Base-by-base conservation (phyloP, 2,329 filamentous ascomycete species). In the Colletotrichum caudatum region DNA sequence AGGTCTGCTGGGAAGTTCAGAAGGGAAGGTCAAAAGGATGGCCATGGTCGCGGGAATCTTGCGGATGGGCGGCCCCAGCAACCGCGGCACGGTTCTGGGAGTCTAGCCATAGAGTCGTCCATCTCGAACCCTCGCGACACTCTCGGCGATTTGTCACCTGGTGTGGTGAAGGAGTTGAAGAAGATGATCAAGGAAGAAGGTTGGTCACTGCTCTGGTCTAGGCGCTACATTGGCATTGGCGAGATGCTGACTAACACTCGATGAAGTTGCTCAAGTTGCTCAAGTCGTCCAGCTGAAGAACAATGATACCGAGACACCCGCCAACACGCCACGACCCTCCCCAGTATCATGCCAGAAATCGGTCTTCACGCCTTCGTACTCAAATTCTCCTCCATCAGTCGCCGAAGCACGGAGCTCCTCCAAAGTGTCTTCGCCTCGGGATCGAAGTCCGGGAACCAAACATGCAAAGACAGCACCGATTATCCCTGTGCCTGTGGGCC, bases 171-270 rank as follows among this genome's bases (percentile, higher is more conserved):
- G 16, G 75, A 76, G 33, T 37, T 77, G 59, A 71, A 72, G n/a
- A 75, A 73, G 60, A 74, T 76, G 18, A 74, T 77, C 56, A 72
- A 74, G 37, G 74, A 76, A 48, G 76, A 77, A 50, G 53, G 73
- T 67, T 1, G 53, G 60, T 44, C 37, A 7, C 26, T 51, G 16
- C 29, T n/a, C 16, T 8, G 16, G 41, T 26, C 4, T 35, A 18
- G 20, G 14, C 41, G 12, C 29, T 51, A 8, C n/a, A 6, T 8
- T 8, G 12, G 39, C n/a, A 6, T 8, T 8, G 12, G 39, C 16
- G 11, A 50, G 11, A 16, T 12, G 3, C 18, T 20, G 58, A 46
- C 71, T 74, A 14, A 74, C 39, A 29, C n/a, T 29, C 16, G 37
- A 37, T 20, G 3, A 23, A 69, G 67, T 69, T 29, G 65, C 57